A percentile compares a stretch with the other conserved stretches of the same genome.
Conservation (phyloP, 495 filamentous ascomycete genomes). For the Aspergillus coremiiformis region DNA sequence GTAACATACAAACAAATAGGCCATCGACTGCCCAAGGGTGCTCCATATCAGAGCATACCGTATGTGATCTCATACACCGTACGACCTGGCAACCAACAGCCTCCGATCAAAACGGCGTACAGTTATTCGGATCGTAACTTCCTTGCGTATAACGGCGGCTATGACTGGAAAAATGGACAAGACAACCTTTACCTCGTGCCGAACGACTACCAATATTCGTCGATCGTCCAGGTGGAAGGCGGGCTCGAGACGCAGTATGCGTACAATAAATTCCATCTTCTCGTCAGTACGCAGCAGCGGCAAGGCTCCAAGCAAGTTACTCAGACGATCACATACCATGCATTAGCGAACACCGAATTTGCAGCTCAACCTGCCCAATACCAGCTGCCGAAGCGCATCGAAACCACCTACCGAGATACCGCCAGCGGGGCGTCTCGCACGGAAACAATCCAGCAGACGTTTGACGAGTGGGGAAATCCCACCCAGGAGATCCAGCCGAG, state of each 20-base stretch:
- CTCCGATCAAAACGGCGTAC: not conserved
- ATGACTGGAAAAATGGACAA: not conserved
- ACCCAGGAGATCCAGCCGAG: not conserved
- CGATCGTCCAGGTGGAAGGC: not conserved
- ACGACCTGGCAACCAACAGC: not conserved
- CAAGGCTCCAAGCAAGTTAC: not conserved
- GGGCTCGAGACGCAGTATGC: not conserved
- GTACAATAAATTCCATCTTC: constrained; percentile 10
- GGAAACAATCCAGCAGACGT: not conserved
- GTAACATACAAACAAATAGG: not conserved
- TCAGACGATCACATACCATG: not conserved
- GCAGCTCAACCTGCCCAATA: constrained; percentile 2
- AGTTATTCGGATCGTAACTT: constrained; percentile 7
- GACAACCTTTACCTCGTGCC: constrained; percentile 4
- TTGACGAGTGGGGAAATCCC: constrained; percentile 8
- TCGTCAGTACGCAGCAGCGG: not conserved
- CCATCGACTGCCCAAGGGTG: not conserved
- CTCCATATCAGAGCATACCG: not conserved
- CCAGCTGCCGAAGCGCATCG: not conserved
- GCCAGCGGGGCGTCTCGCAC: not conserved
- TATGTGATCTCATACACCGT: constrained; percentile 2
- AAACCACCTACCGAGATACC: constrained; percentile 1
- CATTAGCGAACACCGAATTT: not conserved
- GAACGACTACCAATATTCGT: not conserved
- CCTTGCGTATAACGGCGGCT: not conserved